Base-by-base conservation (phyloP, 768 basidiomycete genomes). In the Russula ochroleuca region DNA sequence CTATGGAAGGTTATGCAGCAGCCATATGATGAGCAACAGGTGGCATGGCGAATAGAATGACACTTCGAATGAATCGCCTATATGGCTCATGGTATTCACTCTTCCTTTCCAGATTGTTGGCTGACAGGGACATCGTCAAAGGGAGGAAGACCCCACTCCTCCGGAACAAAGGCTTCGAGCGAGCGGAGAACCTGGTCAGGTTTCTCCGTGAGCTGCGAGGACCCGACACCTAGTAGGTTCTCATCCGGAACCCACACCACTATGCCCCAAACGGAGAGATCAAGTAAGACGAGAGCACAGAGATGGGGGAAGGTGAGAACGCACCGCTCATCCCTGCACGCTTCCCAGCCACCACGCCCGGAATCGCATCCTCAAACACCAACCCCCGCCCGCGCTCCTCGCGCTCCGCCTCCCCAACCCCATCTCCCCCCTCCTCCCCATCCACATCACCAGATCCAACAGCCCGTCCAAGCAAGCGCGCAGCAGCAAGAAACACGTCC, bases 171-270 rank as follows among this genome's bases (percentile, higher is more conserved):
- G 6, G 86, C 81, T 65, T 86, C 84, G 15, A 94, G 71, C 5
- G 88, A 85, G 48, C 69, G 71, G 7, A 93, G 71, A 1, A 79
- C 80, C 69, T 83, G 79, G 68, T 92, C 85, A 13, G 88, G 80
- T 68, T 69, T 73, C 72, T 85, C 80, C 1, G 61, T 57, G 7
- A 48, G 58, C 53, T 58, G 75, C 62, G 68, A 81, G 75, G n/a
- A 73, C 75, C 76, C 78, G 5, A 85, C 72, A 3, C 78, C 74
- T 40, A 87, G 72, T 7, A 94, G 76, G 61, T 87, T 85, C 8
- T 79, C 69, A 69, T 94, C 92, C 2, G 93, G 92, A 17, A 94
- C 83, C 92, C 92, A 95, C 2, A 92, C 78, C 37, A 92, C 92
- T 92, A 68, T 37, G 48, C 63, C 49, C 47, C n/a, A n/a, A n/a